Conservation (phyloP, 2,329 filamentous ascomycete genomes). For the Epichloe coenophiala region DNA sequence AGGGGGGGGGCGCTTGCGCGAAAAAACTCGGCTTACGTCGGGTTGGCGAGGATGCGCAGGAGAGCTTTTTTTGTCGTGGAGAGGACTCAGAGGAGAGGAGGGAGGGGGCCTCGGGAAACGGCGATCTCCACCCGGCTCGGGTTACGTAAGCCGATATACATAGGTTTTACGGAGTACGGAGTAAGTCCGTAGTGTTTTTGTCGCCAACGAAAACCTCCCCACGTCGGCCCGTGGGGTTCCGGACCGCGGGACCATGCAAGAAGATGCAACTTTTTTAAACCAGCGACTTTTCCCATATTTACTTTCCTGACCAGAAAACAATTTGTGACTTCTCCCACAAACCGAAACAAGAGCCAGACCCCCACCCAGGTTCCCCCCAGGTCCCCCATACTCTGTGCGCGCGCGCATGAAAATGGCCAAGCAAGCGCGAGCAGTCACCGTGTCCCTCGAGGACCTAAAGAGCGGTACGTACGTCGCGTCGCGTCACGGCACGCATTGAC, state of each 20-base stretch:
- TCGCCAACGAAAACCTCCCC: no score
- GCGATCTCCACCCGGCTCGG: no score
- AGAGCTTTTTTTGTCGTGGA: no score
- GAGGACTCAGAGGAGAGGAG: no score
- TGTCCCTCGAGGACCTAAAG: slow-evolving; percentile 47
- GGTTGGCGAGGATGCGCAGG: no score
- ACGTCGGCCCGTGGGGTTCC: not conserved
- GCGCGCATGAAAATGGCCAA: slow-evolving; percentile 24
- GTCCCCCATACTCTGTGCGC: not conserved
- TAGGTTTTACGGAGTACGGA: no score
- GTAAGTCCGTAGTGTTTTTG: no score
- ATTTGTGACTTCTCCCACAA: no score
- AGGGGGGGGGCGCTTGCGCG: not conserved
- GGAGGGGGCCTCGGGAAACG: no score
- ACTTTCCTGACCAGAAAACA: not conserved
- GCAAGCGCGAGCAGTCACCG: slow-evolving; percentile 42
- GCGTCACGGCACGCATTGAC: not conserved
- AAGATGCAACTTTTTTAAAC: not conserved
- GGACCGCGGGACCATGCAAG: not conserved
- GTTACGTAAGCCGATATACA: slow-evolving; percentile 13
- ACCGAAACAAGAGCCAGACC: no score
- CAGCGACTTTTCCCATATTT: not conserved
- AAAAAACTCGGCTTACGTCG: not conserved
- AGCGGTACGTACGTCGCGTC: slow-evolving; percentile 34
- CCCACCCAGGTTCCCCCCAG: no score